These are phyloP conservation scores for Crithidia fasciculata DNA, from an alignment of 208 protist species.

Conservation along the genomic window DNA sequence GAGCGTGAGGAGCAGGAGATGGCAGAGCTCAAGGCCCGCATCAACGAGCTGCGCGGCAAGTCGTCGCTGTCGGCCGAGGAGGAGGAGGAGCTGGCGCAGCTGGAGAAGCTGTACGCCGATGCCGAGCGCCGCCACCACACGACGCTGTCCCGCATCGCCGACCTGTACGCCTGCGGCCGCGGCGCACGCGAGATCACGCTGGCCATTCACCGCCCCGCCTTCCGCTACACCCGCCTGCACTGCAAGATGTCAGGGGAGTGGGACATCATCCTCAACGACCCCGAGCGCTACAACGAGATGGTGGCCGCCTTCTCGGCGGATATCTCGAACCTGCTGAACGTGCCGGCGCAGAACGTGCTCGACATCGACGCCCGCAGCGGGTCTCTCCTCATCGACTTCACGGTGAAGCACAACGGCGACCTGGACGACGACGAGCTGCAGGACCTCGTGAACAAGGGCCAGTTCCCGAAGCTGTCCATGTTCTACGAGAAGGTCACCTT, in stretches of 20 bases:
- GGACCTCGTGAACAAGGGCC: slow-evolving; percentile 59
- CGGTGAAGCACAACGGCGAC: slow-evolving; percentile 69
- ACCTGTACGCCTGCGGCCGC: slow-evolving; percentile 63
- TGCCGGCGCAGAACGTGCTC: slow-evolving; percentile 50
- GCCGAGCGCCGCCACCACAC: slow-evolving; percentile 56
- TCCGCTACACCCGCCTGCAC: slow-evolving; percentile 65
- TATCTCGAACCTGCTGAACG: slow-evolving; percentile 45
- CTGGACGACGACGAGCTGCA: slow-evolving; percentile 65
- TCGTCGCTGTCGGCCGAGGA: slow-evolving; percentile 60
- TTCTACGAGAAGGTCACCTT: slow-evolving; percentile 77
- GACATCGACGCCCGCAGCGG: slow-evolving; percentile 52
- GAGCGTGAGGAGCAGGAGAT: slow-evolving; percentile 71
- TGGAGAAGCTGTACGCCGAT: slow-evolving; percentile 55
- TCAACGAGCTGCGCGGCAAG: slow-evolving; percentile 58
- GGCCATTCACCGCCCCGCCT: slow-evolving; percentile 37
- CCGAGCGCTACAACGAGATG: slow-evolving; percentile 47
- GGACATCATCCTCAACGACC: slow-evolving; percentile 52
- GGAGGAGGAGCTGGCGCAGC: slow-evolving; percentile 76
- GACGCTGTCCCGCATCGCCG: slow-evolving; percentile 61
- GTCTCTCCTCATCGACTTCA: slow-evolving; percentile 68
- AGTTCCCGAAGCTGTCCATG: slow-evolving; percentile 53
- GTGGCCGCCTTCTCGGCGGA: slow-evolving; percentile 50
- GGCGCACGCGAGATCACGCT: slow-evolving; percentile 66
- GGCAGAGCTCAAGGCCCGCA: slow-evolving; percentile 52
- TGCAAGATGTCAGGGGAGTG: slow-evolving; percentile 74